Evolutionary conservation across 164 flowering plant genomes (phyloP).

Genomic region (Protea cynaroides): DNA sequence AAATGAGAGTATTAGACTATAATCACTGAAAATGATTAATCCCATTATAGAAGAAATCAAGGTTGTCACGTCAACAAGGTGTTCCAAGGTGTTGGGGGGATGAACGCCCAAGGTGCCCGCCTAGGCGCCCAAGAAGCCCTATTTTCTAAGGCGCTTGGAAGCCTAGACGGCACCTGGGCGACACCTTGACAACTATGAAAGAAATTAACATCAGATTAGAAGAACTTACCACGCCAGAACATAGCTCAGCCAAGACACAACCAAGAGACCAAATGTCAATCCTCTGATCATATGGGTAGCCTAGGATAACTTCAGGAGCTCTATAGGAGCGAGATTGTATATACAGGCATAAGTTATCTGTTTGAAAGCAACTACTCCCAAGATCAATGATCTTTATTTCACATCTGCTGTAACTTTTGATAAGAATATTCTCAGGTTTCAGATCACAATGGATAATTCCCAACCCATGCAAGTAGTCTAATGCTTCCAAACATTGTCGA

Average conservation of each 20-base stretch:
- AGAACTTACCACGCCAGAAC: constrained; percentile 76
- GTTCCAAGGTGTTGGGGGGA: too few relatives aligned
- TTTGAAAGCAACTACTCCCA: constrained; percentile 89
- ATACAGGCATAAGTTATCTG: constrained; percentile 83
- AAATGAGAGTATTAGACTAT: background rate
- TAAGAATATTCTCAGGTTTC: constrained; percentile 91
- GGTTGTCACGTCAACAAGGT: too few relatives aligned
- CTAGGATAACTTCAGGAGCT: constrained; percentile 96
- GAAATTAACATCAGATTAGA: background rate
- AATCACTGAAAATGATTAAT: background rate
- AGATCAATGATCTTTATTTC: constrained; percentile 93
- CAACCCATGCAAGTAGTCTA: constrained; percentile 64
- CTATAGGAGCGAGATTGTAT: constrained; percentile 96
- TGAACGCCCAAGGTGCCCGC: too few relatives aligned
- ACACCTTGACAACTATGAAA: too few relatives aligned
- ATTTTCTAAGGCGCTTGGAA: too few relatives aligned
- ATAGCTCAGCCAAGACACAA: constrained; percentile 89
- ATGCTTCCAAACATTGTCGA: constrained; percentile 84
- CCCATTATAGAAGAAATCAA: background rate
- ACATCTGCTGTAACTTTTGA: constrained; percentile 83
- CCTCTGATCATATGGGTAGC: constrained; percentile 76
- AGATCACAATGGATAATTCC: constrained; percentile 93
- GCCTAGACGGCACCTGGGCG: too few relatives aligned
- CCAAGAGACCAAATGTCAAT: constrained; percentile 97
- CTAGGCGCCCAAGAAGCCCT: too few relatives aligned